These are phyloP conservation scores for Leishmania arabica DNA, from an alignment of 208 protist species.

Conservation along the genomic window DNA sequence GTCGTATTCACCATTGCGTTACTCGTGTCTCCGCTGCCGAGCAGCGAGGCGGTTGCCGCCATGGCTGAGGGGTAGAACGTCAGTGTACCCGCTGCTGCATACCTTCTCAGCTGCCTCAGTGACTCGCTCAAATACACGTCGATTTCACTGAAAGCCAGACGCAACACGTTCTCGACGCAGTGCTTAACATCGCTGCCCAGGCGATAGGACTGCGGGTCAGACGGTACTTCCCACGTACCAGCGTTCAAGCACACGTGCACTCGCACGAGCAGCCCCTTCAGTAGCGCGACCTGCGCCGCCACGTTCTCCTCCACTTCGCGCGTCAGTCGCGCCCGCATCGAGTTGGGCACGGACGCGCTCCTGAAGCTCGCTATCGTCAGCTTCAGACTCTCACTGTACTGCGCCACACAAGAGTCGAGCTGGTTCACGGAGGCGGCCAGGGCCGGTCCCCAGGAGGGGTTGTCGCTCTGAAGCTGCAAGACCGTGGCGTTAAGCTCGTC, in stretches of 20 bases:
- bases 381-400: constrained; percentile 33
- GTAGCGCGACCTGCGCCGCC: constrained; percentile 24
- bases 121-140: constrained; percentile 76
- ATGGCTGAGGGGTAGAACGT: neutral
- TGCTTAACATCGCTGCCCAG: constrained; percentile 47
- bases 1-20: constrained; percentile 6
- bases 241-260: constrained; percentile 33
- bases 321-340: constrained; percentile 50
- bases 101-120: constrained; percentile 60
- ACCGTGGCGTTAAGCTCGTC: constrained; percentile 40
- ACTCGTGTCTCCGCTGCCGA: constrained; percentile 7
- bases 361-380: constrained; percentile 32
- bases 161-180: constrained; percentile 47
- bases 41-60: constrained; percentile 7
- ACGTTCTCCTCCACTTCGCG: constrained; percentile 52
- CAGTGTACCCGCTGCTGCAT: constrained; percentile 17
- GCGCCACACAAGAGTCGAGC: constrained; percentile 20
- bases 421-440: constrained; percentile 26
- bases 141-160: constrained; percentile 50
- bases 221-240: constrained; percentile 31
- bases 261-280: constrained; percentile 34
- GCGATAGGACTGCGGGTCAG: constrained; percentile 31
- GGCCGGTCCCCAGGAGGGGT: constrained; percentile 28
- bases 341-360: constrained; percentile 41
- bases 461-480: constrained; percentile 60